phyloP scores from a whole-genome alignment of 441 rosid genomes.

The Croton setiger region DNA sequence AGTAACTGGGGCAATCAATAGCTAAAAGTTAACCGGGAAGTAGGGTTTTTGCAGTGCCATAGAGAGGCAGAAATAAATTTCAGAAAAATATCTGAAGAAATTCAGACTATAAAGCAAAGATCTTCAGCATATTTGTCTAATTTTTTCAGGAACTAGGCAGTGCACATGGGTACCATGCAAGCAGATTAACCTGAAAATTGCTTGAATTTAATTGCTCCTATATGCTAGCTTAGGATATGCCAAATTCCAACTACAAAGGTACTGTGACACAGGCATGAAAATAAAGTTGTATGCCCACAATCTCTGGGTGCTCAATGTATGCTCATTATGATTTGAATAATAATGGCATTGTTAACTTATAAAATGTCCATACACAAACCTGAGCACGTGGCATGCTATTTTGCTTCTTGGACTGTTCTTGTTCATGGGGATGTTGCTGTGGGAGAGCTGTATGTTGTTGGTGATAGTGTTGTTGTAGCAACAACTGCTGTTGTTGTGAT shows the following conservation, averaged over 20 bases:
- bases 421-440: constrained; percentile 22
- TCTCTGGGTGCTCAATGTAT: neutral
- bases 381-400: constrained; percentile 18
- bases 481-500: constrained; percentile 23
- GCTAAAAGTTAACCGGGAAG: too few relatives aligned
- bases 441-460: constrained; percentile 29
- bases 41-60: neutral
- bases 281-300: neutral
- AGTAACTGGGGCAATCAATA: too few relatives aligned
- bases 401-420: constrained; percentile 22
- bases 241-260: too few relatives aligned
- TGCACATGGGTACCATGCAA: neutral
- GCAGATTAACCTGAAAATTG: neutral
- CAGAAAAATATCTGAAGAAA: too few relatives aligned
- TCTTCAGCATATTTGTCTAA: neutral
- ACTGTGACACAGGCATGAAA: neutral
- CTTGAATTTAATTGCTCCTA: neutral
- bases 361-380: constrained; percentile 19
- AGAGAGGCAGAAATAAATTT: neutral
- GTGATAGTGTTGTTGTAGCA: constrained; percentile 21
- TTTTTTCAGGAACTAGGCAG: neutral
- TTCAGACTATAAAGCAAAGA: neutral
- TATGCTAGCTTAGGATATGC: neutral
- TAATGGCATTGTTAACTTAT: neutral
- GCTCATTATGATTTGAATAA: neutral